Evolutionary conservation across 257 asterid genomes (phyloP).

Genomic region (Salvia miltiorrhiza): DNA sequence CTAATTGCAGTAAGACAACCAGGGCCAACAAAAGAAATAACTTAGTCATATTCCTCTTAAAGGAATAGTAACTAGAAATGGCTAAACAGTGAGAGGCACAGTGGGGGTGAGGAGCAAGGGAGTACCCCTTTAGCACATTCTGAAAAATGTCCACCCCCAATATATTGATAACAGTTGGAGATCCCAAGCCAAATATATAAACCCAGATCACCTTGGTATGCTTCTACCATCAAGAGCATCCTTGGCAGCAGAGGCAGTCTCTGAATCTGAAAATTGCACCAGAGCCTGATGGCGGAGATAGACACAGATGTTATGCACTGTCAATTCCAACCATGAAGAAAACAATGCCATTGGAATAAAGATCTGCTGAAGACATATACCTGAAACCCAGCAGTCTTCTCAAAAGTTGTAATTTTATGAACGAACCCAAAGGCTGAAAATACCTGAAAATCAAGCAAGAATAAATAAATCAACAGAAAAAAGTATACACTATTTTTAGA

Average conservation of each 20-base stretch:
- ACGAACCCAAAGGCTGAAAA: conserved; percentile 92
- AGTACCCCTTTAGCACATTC: conserved; percentile 58
- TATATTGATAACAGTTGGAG: too few species aligned
- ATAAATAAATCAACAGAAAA: conserved; percentile 11
- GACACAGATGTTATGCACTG: neutral
- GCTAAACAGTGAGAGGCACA: conserved; percentile 31
- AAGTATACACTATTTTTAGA: neutral
- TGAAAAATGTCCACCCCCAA: too few species aligned
- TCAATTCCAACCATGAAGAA: neutral
- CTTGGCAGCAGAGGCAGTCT: conserved; percentile 83
- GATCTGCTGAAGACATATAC: conserved; percentile 31
- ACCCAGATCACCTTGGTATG: conserved; percentile 91
- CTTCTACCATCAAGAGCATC: conserved; percentile 94
- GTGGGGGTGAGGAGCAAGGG: conserved; percentile 60
- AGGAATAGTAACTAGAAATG: conserved; percentile 25
- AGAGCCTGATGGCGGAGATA: conserved; percentile 53
- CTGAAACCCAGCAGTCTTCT: conserved; percentile 98
- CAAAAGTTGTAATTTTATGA: conserved; percentile 90
- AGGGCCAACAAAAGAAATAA: neutral
- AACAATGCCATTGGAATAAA: neutral
- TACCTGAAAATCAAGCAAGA: conserved; percentile 48
- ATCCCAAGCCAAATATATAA: conserved; percentile 58
- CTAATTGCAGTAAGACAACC: conserved; percentile 12
- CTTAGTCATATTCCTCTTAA: neutral
- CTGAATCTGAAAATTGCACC: conserved; percentile 87